Percentiles rank a stretch among this genome's conserved stretches.
These are phyloP conservation scores for Ciborinia camelliae DNA, from an alignment of 2,329 filamentous ascomycete genomes.

Conservation along the genomic window DNA sequence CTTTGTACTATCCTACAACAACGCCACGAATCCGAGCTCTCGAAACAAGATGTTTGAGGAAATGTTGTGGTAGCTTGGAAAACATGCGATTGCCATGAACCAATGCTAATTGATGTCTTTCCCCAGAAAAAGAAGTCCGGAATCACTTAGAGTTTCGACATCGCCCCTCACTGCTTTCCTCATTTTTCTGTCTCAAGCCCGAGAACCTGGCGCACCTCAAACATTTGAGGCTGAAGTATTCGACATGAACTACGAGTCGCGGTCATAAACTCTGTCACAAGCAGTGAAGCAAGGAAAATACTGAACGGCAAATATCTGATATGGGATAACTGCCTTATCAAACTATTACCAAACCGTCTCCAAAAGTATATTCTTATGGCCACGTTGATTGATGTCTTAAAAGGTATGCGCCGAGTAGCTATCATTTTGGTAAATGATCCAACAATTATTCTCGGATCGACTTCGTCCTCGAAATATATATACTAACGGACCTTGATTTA, in stretches of 20 bases:
- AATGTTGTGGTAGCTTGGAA: slow-evolving; percentile 3
- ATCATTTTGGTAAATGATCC: neutral
- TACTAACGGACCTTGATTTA: slow-evolving; percentile 14
- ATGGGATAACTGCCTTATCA: slow-evolving; percentile 1
- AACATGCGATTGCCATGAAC: slow-evolving; percentile 9
- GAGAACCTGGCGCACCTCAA: slow-evolving; percentile 10
- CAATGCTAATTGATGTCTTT: slow-evolving; percentile 13
- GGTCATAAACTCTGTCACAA: slow-evolving; percentile 12
- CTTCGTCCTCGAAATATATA: neutral
- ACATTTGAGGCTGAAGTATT: slow-evolving; percentile 18
- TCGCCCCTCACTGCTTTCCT: slow-evolving; percentile 1
- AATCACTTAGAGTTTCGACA: neutral
- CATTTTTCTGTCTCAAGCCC: slow-evolving; percentile 5
- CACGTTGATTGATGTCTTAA: slow-evolving; percentile 17
- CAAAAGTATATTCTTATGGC: slow-evolving; percentile 1
- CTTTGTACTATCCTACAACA: neutral
- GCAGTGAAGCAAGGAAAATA: slow-evolving; percentile 16
- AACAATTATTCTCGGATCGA: neutral
- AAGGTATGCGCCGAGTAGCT: slow-evolving; percentile 15
- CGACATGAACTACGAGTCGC: slow-evolving; percentile 18
- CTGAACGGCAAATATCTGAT: neutral
- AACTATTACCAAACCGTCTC: slow-evolving; percentile 5
- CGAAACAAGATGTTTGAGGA: neutral
- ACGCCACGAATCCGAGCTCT: slow-evolving; percentile 1
- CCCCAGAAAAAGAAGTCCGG: neutral